Evolutionary conservation across 2,329 filamentous ascomycete genomes (phyloP).

Genomic region (Trichoderma citrinoviride): DNA sequence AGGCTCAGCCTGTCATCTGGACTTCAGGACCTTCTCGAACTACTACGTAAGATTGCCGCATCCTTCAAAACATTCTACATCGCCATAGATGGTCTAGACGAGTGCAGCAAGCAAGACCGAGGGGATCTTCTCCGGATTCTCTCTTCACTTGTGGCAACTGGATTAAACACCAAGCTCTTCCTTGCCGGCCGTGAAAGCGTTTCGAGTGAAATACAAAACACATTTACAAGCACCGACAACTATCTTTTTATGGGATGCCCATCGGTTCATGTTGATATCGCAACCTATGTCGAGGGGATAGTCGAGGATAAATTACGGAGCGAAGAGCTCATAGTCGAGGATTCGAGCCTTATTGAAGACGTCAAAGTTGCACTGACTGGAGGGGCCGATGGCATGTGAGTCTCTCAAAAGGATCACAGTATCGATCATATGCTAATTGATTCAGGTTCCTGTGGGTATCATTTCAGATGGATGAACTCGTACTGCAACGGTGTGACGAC

Average conservation of each 20-base stretch:
- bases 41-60: not conserved
- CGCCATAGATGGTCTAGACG: constrained; percentile 37
- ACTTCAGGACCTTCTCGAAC: not conserved
- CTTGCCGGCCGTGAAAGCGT: constrained; percentile 31
- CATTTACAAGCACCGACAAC: not conserved
- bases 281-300: constrained; percentile 19
- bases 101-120: constrained; percentile 31
- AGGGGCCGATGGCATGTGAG: constrained; percentile 38
- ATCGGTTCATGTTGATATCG: constrained; percentile 12
- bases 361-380: constrained; percentile 31
- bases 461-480: constrained; percentile 38
- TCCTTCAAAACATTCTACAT: constrained; percentile 25
- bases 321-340: constrained; percentile 24
- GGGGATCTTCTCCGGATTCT: not conserved
- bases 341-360: constrained; percentile 26
- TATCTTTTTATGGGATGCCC: constrained; percentile 15
- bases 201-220: constrained; percentile 20
- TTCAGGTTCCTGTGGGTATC: constrained; percentile 42
- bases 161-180: constrained; percentile 28
- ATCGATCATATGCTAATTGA: not conserved
- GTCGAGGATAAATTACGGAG: constrained; percentile 15
- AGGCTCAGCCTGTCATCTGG: not conserved
- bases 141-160: not conserved
- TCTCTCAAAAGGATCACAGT: not conserved
- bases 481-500: constrained; percentile 29